A percentile compares a stretch with the other conserved stretches of the same genome.
phyloP scores from a whole-genome alignment of 345 rosid genomes.

The Populus tremula region DNA sequence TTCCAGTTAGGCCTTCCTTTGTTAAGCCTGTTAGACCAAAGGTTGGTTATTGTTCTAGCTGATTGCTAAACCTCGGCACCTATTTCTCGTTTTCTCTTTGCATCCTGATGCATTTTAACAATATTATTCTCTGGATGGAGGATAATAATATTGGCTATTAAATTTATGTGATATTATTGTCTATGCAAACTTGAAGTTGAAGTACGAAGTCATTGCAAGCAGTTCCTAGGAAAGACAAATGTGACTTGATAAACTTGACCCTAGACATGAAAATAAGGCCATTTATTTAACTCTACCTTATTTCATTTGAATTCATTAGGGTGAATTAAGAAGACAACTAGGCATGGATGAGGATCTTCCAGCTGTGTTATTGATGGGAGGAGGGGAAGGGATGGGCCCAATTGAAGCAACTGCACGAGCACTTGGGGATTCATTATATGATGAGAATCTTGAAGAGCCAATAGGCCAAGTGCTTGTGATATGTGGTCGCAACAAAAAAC shows the following conservation, averaged over 20 bases:
- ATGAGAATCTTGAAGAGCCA: constrained; percentile 74
- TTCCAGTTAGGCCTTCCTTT: constrained; percentile 96
- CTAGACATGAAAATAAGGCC: not conserved
- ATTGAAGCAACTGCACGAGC: constrained; percentile 93
- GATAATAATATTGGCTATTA: not conserved
- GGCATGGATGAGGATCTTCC: constrained; percentile 96
- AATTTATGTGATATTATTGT: not conserved
- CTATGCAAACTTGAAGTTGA: not conserved
- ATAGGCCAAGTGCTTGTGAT: constrained; percentile 84
- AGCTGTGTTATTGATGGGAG: constrained; percentile 94
- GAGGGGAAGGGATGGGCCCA: constrained; percentile 99
- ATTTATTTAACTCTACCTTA: constrained; percentile 7
- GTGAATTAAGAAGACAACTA: constrained; percentile 69
- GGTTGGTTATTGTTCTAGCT: constrained; percentile 42
- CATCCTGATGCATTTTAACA: not conserved
- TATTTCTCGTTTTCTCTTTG: not conserved
- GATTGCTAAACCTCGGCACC: not conserved
- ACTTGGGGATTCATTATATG: constrained; percentile 72
- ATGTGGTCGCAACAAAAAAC: constrained; percentile 90
- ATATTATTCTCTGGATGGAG: not conserved
- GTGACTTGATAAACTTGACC: not conserved
- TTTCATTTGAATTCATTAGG: constrained; percentile 14
- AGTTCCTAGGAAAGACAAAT: not conserved
- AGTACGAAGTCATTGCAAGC: not conserved
- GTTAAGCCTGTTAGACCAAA: constrained; percentile 88